Evolutionary conservation across 306 rosid species (phyloP).

Genomic region (Casuarina glauca): DNA sequence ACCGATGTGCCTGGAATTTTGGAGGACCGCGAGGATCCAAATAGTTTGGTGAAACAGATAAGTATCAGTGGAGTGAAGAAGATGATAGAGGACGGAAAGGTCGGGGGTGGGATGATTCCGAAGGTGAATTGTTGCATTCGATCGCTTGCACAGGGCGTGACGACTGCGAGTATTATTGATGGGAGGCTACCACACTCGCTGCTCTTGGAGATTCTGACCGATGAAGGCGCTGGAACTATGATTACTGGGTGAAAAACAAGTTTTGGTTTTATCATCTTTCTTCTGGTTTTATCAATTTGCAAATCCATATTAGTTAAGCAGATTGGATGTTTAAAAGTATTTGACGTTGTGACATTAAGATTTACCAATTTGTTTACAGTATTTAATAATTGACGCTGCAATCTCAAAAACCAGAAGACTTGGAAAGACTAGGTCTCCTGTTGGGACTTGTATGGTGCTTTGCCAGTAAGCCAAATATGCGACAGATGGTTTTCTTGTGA

Average conservation of each 20-base stretch:
- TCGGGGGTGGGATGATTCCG: slow-evolving; percentile 95
- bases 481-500: too few species aligned
- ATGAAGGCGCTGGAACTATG: slow-evolving; percentile 96
- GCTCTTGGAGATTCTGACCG: slow-evolving; percentile 82
- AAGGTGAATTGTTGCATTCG: slow-evolving; percentile 82
- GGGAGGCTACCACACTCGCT: slow-evolving; percentile 81
- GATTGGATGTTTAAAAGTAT: too few species aligned
- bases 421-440: too few species aligned
- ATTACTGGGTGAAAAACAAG: slow-evolving; percentile 49
- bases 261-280: too few species aligned
- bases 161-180: slow-evolving; percentile 82
- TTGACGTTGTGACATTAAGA: too few species aligned
- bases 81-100: slow-evolving; percentile 66
- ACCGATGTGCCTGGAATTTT: slow-evolving; percentile 89
- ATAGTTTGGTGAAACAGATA: slow-evolving; percentile 69
- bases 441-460: too few species aligned
- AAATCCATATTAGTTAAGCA: too few species aligned
- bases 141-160: slow-evolving; percentile 82
- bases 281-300: too few species aligned
- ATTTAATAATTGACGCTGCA: too few species aligned
- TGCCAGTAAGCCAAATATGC: too few species aligned
- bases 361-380: too few species aligned
- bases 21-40: slow-evolving; percentile 53
- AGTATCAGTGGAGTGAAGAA: slow-evolving; percentile 72
- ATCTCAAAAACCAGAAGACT: too few species aligned